These are phyloP conservation scores for Ascosphaera apis DNA, from an alignment of 2,329 filamentous ascomycete species.

Conservation along the genomic window DNA sequence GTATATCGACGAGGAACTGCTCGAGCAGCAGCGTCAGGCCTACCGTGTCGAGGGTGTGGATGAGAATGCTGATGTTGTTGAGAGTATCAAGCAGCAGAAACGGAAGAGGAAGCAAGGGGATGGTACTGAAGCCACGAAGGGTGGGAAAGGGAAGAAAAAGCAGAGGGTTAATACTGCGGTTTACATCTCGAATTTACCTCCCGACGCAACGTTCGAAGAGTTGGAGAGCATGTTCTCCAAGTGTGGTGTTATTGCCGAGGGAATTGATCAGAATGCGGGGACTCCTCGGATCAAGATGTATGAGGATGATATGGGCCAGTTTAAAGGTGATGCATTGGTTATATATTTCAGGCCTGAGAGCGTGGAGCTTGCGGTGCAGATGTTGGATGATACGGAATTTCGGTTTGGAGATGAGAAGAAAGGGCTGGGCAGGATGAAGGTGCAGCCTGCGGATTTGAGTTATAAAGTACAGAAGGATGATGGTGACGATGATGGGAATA, in stretches of 20 bases:
- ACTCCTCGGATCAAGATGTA: slow-evolving; percentile 86
- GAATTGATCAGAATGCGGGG: slow-evolving; percentile 60
- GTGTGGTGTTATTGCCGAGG: slow-evolving; percentile 71
- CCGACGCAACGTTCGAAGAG: slow-evolving; percentile 57
- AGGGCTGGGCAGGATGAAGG: slow-evolving; percentile 43
- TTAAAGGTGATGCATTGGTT: slow-evolving; percentile 82
- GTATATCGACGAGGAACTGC: slow-evolving; percentile 35
- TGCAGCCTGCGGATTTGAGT: slow-evolving; percentile 66
- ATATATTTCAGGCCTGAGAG: slow-evolving; percentile 91
- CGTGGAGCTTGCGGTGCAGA: slow-evolving; percentile 41
- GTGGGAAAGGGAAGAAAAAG: background rate
- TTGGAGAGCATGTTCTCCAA: slow-evolving; percentile 68
- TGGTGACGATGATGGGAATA: background rate
- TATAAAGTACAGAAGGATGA: slow-evolving; percentile 57
- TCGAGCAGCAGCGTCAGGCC: slow-evolving; percentile 37
- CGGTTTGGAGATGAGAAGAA: slow-evolving; percentile 31
- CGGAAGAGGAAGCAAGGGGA: slow-evolving; percentile 30
- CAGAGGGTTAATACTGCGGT: slow-evolving; percentile 59
- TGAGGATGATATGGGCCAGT: slow-evolving; percentile 52
- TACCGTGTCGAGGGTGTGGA: slow-evolving; percentile 38
- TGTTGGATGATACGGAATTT: slow-evolving; percentile 41
- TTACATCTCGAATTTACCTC: slow-evolving; percentile 72
- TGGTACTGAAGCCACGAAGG: slow-evolving; percentile 1
- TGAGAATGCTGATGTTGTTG: slow-evolving; percentile 23
- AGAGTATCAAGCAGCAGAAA: slow-evolving; percentile 21